These are phyloP conservation scores for Cajanus cajan DNA, from an alignment of 306 rosid species.

Conservation along the genomic window DNA sequence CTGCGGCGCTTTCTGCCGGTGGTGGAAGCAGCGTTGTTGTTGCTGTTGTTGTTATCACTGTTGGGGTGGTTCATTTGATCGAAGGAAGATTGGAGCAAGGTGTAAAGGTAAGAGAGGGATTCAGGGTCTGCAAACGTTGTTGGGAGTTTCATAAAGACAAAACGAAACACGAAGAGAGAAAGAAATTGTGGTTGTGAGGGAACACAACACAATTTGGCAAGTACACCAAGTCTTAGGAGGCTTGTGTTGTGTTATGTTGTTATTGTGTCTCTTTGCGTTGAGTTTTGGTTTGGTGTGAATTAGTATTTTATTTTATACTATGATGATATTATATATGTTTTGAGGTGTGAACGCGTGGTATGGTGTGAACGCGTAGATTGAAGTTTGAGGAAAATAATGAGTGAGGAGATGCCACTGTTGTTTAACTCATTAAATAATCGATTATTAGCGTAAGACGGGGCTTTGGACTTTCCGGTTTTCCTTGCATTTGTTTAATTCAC, in stretches of 20 bases:
- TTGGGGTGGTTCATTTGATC: slow-evolving; percentile 34
- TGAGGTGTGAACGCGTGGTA: slow-evolving; percentile 28
- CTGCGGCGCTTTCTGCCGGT: slow-evolving; percentile 31
- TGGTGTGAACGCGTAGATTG: slow-evolving; percentile 43
- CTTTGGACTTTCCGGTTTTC: slow-evolving; percentile 22
- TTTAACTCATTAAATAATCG: not conserved
- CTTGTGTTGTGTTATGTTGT: not conserved
- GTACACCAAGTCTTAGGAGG: not conserved
- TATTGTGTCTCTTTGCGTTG: not conserved
- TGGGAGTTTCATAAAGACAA: slow-evolving; percentile 44
- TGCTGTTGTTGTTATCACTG: not conserved
- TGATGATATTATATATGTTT: not conserved
- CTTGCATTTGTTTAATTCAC: not conserved
- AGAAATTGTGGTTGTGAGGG: not conserved
- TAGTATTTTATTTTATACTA: not conserved
- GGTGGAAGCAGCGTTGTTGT: not conserved
- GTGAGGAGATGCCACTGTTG: slow-evolving; percentile 9
- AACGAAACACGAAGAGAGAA: not conserved
- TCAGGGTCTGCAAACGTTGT: slow-evolving; percentile 43
- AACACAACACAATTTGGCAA: not conserved
- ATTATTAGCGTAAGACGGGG: not conserved
- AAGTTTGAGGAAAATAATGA: not conserved
- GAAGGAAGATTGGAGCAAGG: slow-evolving; percentile 34
- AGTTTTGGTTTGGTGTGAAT: not conserved
- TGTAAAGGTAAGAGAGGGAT: slow-evolving; percentile 38